phyloP scores from a whole-genome alignment of 164 flowering plant genomes.

The Vitis labrusca region DNA sequence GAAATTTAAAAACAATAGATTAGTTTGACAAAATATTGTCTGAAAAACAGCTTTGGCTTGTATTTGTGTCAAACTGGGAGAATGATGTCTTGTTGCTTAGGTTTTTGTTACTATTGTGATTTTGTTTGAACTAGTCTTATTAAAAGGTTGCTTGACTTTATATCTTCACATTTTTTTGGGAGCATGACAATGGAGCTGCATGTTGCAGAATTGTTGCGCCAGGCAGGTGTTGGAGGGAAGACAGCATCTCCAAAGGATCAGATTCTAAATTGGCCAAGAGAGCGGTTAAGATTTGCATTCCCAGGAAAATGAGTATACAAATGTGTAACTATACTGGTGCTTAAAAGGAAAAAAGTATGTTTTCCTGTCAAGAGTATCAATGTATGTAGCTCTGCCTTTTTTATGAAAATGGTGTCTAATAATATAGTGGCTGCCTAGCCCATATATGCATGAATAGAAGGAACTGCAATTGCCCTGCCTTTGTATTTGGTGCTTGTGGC shows the following conservation, averaged over 20 bases:
- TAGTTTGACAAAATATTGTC: neutral
- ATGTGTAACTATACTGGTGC: constrained; percentile 12
- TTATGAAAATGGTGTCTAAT: constrained; percentile 15
- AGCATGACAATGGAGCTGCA: neutral
- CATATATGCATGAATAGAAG: constrained; percentile 9
- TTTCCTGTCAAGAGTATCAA: constrained; percentile 10
- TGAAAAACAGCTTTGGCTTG: no score
- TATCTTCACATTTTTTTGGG: neutral
- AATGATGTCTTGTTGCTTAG: neutral
- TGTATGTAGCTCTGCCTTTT: constrained; percentile 21
- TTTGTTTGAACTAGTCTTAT: neutral
- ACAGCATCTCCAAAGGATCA: constrained; percentile 55
- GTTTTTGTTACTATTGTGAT: neutral
- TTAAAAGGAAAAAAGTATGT: constrained; percentile 7
- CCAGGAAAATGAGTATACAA: constrained; percentile 42
- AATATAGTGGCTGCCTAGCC: constrained; percentile 9
- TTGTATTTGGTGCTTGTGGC: constrained; percentile 9
- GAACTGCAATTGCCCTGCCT: constrained; percentile 8
- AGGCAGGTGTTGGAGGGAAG: constrained; percentile 47
- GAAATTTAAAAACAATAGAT: neutral
- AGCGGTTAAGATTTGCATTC: constrained; percentile 40
- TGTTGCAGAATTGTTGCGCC: constrained; percentile 52
- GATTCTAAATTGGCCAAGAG: constrained; percentile 34
- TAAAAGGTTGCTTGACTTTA: no score
- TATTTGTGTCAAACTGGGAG: neutral